phyloP scores from a whole-genome alignment of 768 basidiomycete genomes.

The Serendipita vermifera region DNA sequence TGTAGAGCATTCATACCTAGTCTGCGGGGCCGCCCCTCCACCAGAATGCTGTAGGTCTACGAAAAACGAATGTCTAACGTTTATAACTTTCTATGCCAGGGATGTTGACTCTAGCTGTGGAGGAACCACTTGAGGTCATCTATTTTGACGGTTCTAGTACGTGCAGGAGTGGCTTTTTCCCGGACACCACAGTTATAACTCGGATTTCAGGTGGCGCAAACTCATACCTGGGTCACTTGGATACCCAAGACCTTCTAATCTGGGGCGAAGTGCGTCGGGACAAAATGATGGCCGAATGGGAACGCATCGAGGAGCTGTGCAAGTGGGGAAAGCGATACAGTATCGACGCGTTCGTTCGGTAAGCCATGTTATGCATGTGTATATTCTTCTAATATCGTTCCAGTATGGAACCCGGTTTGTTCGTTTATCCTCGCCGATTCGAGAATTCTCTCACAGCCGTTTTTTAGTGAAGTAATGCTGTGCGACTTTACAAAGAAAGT shows the following conservation, averaged over 20 bases:
- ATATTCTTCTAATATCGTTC: constrained; percentile 13
- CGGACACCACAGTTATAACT: no score
- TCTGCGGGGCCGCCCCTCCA: constrained; percentile 25
- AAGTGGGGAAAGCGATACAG: constrained; percentile 30
- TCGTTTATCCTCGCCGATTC: neutral
- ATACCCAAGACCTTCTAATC: constrained; percentile 35
- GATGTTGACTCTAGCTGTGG: neutral
- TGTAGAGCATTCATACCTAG: constrained; percentile 28
- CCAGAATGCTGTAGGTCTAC: constrained; percentile 13
- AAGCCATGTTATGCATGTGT: constrained; percentile 12
- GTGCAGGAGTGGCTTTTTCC: no score
- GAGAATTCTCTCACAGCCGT: neutral
- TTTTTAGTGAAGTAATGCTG: neutral
- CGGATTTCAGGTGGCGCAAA: no score
- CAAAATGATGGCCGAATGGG: constrained; percentile 21
- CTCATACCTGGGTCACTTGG: constrained; percentile 29
- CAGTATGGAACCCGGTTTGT: neutral
- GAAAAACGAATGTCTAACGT: neutral
- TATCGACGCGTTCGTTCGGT: constrained; percentile 39
- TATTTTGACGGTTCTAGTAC: constrained; percentile 44
- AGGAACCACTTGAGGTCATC: constrained; percentile 27
- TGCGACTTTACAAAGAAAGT: neutral
- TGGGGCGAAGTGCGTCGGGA: constrained; percentile 27
- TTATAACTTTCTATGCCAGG: neutral
- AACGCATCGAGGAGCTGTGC: constrained; percentile 30